These are phyloP conservation scores for Geotrichum fermentans DNA, from an alignment of 1,139 yeast species.

Conservation along the genomic window DNA sequence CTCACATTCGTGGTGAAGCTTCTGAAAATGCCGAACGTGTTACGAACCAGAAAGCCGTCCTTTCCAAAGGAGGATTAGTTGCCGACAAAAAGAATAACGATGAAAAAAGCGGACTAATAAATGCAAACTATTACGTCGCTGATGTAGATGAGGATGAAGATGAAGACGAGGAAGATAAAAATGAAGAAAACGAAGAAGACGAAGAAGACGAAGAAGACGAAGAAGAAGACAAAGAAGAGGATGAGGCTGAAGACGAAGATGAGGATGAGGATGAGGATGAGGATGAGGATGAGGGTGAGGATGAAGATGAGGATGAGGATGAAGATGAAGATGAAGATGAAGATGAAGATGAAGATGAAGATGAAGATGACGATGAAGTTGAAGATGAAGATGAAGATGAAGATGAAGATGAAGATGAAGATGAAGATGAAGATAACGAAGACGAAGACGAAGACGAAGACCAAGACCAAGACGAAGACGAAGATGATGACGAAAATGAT, in stretches of 20 bases:
- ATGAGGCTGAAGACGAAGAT: conserved; percentile 9
- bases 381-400: background rate
- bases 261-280: conserved; percentile 6
- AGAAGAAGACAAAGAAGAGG: conserved; percentile 1
- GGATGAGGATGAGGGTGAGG: conserved; percentile 3
- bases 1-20: background rate
- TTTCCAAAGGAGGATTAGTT: too few relatives aligned
- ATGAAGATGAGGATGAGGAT: conserved; percentile 1
- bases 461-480: background rate
- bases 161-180: background rate
- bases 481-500: conserved; percentile 1
- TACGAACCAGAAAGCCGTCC: too few relatives aligned
- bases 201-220: conserved; percentile 1
- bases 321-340: conserved; percentile 2
- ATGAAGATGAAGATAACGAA: conserved; percentile 5
- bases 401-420: background rate
- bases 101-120: background rate
- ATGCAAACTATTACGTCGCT: background rate
- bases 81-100: background rate
- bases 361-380: conserved; percentile 1
- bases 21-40: background rate
- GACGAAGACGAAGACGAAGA: background rate
- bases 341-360: conserved; percentile 1
- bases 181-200: background rate
- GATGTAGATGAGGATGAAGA: conserved; percentile 2